Base-by-base conservation (phyloP, 805 yeast genomes). In the Blastobotrys americana region DNA sequence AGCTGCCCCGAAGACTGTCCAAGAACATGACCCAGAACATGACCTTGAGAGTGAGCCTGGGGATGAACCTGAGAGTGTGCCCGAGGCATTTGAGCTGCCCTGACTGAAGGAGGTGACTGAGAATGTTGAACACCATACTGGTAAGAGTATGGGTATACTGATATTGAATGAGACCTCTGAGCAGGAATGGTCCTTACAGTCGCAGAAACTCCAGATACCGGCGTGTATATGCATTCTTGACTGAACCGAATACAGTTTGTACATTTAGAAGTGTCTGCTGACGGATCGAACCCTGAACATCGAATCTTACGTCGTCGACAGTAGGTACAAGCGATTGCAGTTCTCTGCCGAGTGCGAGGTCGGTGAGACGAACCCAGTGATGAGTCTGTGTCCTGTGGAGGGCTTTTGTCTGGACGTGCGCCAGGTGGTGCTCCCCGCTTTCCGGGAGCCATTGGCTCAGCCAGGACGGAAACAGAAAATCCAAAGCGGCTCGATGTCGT, bases 181-280 rank as follows among this genome's bases (percentile, higher is more conserved):
- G 31, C 18, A 9, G 41, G 31, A 10, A 49, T 45, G 8, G 49
- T 15, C 17, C 47, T 23, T 6, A 54, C 37, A n/a, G 51, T 49
- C 35, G 50, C 54, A 5, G 53, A 52, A 21, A 51, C 44, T 13
- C 55, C 47, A 39, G 53, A 44, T 17, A 60, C 65, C 6, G 65
- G 65, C 6, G 60, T 54, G 46, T 56, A 60, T 9, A 60, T 42
- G 42, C 65, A 60, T 39, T 56, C 56, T 47, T 60, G 64, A 45
- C 53, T 55, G 49, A 56, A 56, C 34, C 56, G 48, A 10, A 50
- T 46, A 49, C 65, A 60, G 48, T 60, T 60, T 18, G 61, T 34
- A 44, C 64, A 60, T 34, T 58, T 53, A 6, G 57, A 48, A 35
- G 56, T 51, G n/a, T 49, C 51, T 17, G 47, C 50, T 19, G 49